Percentiles rank a stretch among this genome's conserved stretches.
These are phyloP conservation scores for Hypoxylon sp. DNA, from an alignment of 2,329 filamentous ascomycete species.

Conservation along the genomic window DNA sequence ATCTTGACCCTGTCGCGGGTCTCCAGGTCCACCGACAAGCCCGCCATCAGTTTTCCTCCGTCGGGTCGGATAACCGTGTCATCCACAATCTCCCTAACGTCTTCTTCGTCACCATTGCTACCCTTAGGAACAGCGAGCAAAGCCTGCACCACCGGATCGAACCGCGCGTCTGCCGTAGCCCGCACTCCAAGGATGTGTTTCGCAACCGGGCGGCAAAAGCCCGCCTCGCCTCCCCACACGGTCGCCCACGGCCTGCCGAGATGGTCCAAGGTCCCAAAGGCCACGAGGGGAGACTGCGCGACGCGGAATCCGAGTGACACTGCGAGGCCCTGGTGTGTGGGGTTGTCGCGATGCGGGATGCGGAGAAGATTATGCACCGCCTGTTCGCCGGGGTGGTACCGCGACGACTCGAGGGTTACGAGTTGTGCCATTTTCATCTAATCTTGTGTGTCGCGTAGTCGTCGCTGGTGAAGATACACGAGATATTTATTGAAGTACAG, in stretches of 20 bases:
- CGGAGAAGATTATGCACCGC: constrained; percentile 70
- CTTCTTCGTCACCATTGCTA: constrained; percentile 48
- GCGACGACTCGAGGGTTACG: constrained; percentile 21
- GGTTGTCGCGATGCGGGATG: constrained; percentile 68
- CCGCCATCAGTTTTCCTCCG: constrained; percentile 55
- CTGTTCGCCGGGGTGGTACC: constrained; percentile 73
- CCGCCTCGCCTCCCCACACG: constrained; percentile 76
- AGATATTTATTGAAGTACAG: too few species aligned
- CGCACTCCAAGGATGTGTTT: constrained; percentile 70
- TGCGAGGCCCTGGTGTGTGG: constrained; percentile 70
- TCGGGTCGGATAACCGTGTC: constrained; percentile 44
- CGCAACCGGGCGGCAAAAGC: constrained; percentile 71
- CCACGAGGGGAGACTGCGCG: constrained; percentile 70
- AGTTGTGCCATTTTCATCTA: constrained; percentile 32
- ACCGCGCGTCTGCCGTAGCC: constrained; percentile 64
- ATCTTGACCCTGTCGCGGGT: constrained; percentile 78
- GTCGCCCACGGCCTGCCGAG: constrained; percentile 77
- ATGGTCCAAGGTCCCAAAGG: constrained; percentile 75
- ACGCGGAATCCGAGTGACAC: constrained; percentile 68
- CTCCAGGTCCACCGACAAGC: constrained; percentile 69
- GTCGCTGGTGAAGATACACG: too few species aligned
- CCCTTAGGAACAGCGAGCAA: constrained; percentile 66
- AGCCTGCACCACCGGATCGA: constrained; percentile 75
- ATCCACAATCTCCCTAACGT: constrained; percentile 33
- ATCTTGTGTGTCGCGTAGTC: too few species aligned